Percentiles rank a stretch among this genome's conserved stretches.
phyloP scores from a whole-genome alignment of 345 rosid genomes.

The Pugionium cornutum region DNA sequence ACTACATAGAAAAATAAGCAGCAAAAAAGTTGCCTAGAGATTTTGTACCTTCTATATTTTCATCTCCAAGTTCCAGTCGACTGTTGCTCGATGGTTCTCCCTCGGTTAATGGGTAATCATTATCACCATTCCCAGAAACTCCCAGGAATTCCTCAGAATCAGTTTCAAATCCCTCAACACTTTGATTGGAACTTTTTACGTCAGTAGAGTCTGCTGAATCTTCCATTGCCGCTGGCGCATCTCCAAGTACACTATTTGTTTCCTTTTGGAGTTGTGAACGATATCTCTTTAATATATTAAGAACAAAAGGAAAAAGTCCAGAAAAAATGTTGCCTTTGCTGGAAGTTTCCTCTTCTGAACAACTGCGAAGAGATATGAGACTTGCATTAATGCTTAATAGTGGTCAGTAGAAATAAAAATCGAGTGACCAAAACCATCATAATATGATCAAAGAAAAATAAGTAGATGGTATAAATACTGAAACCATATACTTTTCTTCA shows the following conservation, averaged over 20 bases:
- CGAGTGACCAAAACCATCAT: constrained; percentile 19
- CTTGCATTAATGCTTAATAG: constrained; percentile 32
- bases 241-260: constrained; percentile 37
- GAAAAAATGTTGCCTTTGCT: constrained; percentile 58
- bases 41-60: constrained; percentile 61
- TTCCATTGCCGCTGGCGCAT: constrained; percentile 23
- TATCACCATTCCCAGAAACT: constrained; percentile 35
- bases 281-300: constrained; percentile 50
- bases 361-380: constrained; percentile 47
- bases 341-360: constrained; percentile 38
- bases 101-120: constrained; percentile 45
- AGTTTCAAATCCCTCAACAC: constrained; percentile 38
- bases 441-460: background rate
- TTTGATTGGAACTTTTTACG: constrained; percentile 35
- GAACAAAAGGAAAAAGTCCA: constrained; percentile 69
- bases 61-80: constrained; percentile 40
- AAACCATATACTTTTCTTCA: background rate
- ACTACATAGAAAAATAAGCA: constrained; percentile 19
- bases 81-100: constrained; percentile 36
- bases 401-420: constrained; percentile 7
- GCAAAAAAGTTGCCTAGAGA: constrained; percentile 14
- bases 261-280: constrained; percentile 40
- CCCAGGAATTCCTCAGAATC: constrained; percentile 42
- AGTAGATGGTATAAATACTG: background rate
- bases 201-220: constrained; percentile 34